Evolutionary conservation across 495 filamentous ascomycete species (phyloP).

Genomic region (Trichocladium uniseriatum): DNA sequence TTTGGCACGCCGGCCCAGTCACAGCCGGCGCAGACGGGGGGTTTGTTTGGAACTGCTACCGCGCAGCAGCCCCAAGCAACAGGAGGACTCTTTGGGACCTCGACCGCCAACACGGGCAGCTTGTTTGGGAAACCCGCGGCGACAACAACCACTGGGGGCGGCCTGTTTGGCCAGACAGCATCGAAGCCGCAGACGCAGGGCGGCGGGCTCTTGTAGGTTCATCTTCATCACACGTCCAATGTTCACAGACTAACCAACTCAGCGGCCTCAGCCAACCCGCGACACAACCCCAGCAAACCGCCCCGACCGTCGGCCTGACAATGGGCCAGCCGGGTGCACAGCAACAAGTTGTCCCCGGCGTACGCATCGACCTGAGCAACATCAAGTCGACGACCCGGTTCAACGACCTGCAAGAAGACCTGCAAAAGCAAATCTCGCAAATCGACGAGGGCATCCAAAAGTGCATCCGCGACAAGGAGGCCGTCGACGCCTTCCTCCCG

Average conservation of each 20-base stretch:
- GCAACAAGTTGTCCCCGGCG: slow-evolving; percentile 53
- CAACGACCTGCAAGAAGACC: slow-evolving; percentile 71
- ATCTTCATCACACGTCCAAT: neutral
- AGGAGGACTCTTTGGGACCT: slow-evolving; percentile 26
- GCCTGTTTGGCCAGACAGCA: neutral
- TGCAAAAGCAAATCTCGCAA: slow-evolving; percentile 65
- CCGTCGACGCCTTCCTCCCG: slow-evolving; percentile 53
- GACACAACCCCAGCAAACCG: slow-evolving; percentile 27
- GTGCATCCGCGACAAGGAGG: slow-evolving; percentile 51
- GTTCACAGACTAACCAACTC: slow-evolving; percentile 9
- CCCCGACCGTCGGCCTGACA: slow-evolving; percentile 27
- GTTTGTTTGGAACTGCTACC: slow-evolving; percentile 14
- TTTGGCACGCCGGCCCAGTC: slow-evolving; percentile 10
- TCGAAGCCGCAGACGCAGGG: slow-evolving; percentile 1
- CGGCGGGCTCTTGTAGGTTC: slow-evolving; percentile 45
- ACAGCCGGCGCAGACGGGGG: slow-evolving; percentile 16
- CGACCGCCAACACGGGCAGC: slow-evolving; percentile 30
- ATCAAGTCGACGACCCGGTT: slow-evolving; percentile 81
- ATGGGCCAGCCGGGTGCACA: slow-evolving; percentile 40
- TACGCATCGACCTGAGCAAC: slow-evolving; percentile 65
- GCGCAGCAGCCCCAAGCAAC: slow-evolving; percentile 11
- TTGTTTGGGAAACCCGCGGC: slow-evolving; percentile 37
- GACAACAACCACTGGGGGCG: neutral
- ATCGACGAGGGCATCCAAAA: slow-evolving; percentile 66
- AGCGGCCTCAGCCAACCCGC: slow-evolving; percentile 18